Base-by-base conservation (phyloP, 495 filamentous ascomycete species). In the Hypoxylon lienhwacheense region DNA sequence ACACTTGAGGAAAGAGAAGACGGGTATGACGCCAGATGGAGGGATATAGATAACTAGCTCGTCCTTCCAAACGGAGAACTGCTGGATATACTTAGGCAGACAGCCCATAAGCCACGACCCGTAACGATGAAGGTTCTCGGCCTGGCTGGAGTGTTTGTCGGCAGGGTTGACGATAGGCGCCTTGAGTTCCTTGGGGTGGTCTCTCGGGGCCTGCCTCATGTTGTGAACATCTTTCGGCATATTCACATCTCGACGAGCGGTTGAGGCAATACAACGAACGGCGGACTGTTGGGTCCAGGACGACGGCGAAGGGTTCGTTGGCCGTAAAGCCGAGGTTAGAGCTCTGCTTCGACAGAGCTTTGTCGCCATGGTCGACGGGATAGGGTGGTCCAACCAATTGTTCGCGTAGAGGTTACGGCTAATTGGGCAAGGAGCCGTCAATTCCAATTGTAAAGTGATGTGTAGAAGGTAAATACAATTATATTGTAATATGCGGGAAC, bases 51-150 rank as follows among this genome's bases (percentile, higher is more conserved):
- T 89, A 51, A 85, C 88, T 53, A 99, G 81, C 69, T 99, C 95
- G 69, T 99, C 93, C 78, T 99, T 99, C 95, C 92, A 97, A 22
- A 98, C 92, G 29, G 89, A 90, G 80, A 97, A 97, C 73, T 99
- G 95, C 76, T 99, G 95, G 63, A 99, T 83, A 72, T 96, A 95
- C 78, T 96, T 97, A 49, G 95, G 95, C 53, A 99, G 77, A 69
- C 89, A 95, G 48, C 91, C 92, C 79, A 97, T 88, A 64, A 99
- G 81, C 76, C 96, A 99, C 67, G 93, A 84, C 58, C 95, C 95
- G 67, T 99, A 99, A 59, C 79, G 85, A 78, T 97, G 93, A 58
- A 97, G 77, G 64, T 81, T 74, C 54, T 93, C 85, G 63, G 87
- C 81, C 75, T 92, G 89, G 61, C 85, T 84, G 68, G 85, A 71